These are phyloP conservation scores for Daldinia vernicosa DNA, from an alignment of 495 filamentous ascomycete genomes.

Conservation along the genomic window DNA sequence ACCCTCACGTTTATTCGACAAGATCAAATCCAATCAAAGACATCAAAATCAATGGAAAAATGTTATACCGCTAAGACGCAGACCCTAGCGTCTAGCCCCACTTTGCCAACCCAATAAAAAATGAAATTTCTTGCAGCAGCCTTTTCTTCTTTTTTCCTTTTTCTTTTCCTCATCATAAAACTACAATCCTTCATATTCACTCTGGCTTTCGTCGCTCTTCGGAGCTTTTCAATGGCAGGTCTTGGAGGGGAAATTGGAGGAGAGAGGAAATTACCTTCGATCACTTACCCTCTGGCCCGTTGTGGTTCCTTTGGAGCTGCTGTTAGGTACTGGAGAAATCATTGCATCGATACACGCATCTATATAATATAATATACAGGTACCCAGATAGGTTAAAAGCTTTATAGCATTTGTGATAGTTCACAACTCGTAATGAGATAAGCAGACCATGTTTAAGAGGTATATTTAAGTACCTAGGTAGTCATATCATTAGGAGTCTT, in stretches of 20 bases:
- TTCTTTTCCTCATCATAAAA: slow-evolving; percentile 68
- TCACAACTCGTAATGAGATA: not conserved
- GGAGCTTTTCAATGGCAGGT: slow-evolving; percentile 62
- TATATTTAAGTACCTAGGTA: no score
- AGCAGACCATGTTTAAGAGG: not conserved
- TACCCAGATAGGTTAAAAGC: not conserved
- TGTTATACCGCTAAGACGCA: slow-evolving; percentile 19
- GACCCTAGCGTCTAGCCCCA: slow-evolving; percentile 13
- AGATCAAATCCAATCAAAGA: not conserved
- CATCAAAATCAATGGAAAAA: slow-evolving; percentile 10
- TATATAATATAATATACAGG: no score
- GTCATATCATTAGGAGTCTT: not conserved
- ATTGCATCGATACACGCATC: slow-evolving; percentile 52
- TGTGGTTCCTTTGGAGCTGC: slow-evolving; percentile 40
- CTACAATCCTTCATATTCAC: slow-evolving; percentile 81
- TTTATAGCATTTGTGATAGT: not conserved
- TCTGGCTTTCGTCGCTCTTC: slow-evolving; percentile 67
- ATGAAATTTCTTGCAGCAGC: not conserved
- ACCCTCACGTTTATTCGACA: not conserved
- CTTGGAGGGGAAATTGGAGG: slow-evolving; percentile 82
- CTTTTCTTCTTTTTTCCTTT: slow-evolving; percentile 42
- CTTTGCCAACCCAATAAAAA: slow-evolving; percentile 21
- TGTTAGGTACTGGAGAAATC: slow-evolving; percentile 58
- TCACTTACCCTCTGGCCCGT: slow-evolving; percentile 62
- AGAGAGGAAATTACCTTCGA: slow-evolving; percentile 62